Evolutionary conservation across 1,284 basidiomycete species (phyloP), one percentile per base, ranked within the genome.

Genomic region (Nidula niveotomentosa): DNA sequence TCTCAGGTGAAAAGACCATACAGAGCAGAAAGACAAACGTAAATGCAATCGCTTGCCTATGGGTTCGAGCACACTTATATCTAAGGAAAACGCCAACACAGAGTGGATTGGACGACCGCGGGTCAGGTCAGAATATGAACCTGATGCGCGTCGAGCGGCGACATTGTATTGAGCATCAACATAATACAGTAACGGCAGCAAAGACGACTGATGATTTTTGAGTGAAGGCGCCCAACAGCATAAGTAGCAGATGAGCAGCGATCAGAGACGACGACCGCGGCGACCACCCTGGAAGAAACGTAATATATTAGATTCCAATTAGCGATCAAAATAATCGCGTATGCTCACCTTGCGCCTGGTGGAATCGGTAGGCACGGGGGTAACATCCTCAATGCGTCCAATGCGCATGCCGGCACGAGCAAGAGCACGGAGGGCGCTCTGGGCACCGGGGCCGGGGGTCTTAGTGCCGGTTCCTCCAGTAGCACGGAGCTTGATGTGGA

Each of bases 351-450:
- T 99, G 80, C 95, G 88, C 71, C 96, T 88, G 66, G 96, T 99
- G 62, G 91, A 95, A 78, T 99, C 97, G 59, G 96, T 96, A 59
- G 96, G 96, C 62, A 96, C 87, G 65, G 96, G 96, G 56, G 96
- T 99, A 58, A 98, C 96, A 63, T 93, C 92, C 81, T 96, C 96
- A 67, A 99, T 98, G 66, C 96, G 87, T 60, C 96, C 97, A 67
- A 99, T 98, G 66, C 93, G 84, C 95, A 99, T 98, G 56, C 97
- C 96, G 60, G 96, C 91, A 81, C 97, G 96, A 68, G 96, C 97
- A 59, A 99, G 91, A 55, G 96, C 96, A 77, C 96, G 94, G 72
- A 99, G 92, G 54, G 97, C 97, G 67, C 91, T 93, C 84, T 99
- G 96, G 51, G 94, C 96, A 81, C 96, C 96, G 50, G 96, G 96